Percentiles rank a stretch among this genome's conserved stretches.
These are phyloP conservation scores for Cryphonectria radicalis DNA, from an alignment of 2,329 filamentous ascomycete genomes.

Conservation along the genomic window DNA sequence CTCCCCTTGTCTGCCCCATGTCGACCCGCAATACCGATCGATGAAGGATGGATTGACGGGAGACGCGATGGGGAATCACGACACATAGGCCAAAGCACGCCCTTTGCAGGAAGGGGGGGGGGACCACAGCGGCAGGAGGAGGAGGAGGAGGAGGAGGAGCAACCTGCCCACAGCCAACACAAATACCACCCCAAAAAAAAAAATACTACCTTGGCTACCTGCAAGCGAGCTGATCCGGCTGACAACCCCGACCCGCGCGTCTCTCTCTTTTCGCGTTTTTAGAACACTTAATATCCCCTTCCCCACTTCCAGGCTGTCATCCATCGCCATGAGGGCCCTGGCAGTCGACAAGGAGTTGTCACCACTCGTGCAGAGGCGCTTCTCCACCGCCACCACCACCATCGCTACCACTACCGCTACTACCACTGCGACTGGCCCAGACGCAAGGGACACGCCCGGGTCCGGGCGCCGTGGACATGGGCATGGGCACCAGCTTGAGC, in stretches of 20 bases:
- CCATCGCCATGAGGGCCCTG: slow-evolving; percentile 74
- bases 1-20: neutral
- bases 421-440: neutral
- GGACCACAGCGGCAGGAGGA: neutral
- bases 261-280: slow-evolving; percentile 26
- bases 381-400: slow-evolving; percentile 25
- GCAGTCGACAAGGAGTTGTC: slow-evolving; percentile 90
- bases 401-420: neutral
- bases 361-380: slow-evolving; percentile 46
- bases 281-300: slow-evolving; percentile 81
- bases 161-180: neutral
- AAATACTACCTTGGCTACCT: slow-evolving; percentile 3
- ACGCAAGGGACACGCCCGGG: neutral
- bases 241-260: slow-evolving; percentile 11
- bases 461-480: neutral
- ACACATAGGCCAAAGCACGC: neutral
- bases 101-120: neutral
- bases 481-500: neutral
- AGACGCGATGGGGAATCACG: neutral
- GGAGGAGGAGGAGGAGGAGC: neutral
- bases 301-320: slow-evolving; percentile 77
- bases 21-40: slow-evolving; percentile 4
- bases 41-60: slow-evolving; percentile 2
- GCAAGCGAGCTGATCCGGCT: slow-evolving; percentile 4
- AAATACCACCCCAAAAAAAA: neutral